Evolutionary conservation across 768 basidiomycete species (phyloP).

Genomic region (Collybiopsis confluens): DNA sequence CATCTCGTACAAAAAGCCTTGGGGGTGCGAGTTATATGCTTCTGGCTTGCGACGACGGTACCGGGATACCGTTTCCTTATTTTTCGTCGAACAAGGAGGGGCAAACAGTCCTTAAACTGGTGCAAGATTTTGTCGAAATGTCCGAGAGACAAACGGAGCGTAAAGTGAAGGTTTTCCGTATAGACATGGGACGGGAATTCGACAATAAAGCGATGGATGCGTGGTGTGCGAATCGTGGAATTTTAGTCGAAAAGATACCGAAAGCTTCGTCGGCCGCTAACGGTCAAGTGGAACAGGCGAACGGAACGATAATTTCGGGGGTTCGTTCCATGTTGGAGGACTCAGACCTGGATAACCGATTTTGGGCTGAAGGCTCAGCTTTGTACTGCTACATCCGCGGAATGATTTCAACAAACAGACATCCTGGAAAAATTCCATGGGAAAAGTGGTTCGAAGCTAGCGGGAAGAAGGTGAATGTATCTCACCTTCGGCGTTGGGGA

Average conservation of each 20-base stretch:
- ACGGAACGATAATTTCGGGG: neutral
- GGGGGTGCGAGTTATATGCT: neutral
- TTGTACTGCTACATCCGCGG: neutral
- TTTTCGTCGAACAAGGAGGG: neutral
- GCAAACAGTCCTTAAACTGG: neutral
- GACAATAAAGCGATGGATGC: neutral
- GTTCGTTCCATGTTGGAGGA: neutral
- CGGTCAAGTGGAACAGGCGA: neutral
- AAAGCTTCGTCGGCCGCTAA: neutral
- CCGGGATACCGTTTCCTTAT: neutral
- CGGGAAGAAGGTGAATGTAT: slow-evolving; percentile 3
- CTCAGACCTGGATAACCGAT: neutral
- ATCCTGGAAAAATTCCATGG: neutral
- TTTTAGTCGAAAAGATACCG: neutral
- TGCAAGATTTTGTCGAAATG: neutral
- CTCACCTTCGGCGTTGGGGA: slow-evolving; percentile 12
- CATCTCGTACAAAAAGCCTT: neutral
- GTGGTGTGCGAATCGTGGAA: neutral
- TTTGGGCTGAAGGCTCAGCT: neutral
- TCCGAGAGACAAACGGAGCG: neutral
- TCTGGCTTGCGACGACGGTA: neutral
- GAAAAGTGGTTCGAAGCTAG: neutral
- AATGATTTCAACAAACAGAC: neutral
- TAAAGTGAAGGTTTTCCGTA: neutral
- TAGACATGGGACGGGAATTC: neutral